Evolutionary conservation across 2,329 filamentous ascomycete genomes (phyloP).

Genomic region (Penicillium sp.): DNA sequence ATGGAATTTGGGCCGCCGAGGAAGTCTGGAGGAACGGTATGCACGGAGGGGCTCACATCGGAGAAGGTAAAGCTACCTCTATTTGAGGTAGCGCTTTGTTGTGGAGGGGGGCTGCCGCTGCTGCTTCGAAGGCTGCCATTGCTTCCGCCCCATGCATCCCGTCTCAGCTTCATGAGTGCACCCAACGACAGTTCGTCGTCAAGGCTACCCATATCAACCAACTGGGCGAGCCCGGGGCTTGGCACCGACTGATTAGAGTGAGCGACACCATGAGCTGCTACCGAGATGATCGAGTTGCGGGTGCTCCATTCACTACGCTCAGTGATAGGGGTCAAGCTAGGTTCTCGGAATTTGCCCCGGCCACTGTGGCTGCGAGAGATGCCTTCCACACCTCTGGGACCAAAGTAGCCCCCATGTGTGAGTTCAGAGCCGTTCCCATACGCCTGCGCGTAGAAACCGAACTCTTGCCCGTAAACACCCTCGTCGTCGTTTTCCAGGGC

Average conservation of each 20-base stretch:
- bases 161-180: constrained; percentile 73
- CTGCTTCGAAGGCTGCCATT: constrained; percentile 70
- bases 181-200: constrained; percentile 76
- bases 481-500: constrained; percentile 90
- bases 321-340: constrained; percentile 93
- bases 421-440: constrained; percentile 61
- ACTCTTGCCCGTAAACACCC: constrained; percentile 94
- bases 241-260: constrained; percentile 60
- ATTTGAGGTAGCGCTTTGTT: constrained; percentile 38
- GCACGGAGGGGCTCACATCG: constrained; percentile 37
- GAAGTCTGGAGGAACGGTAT: constrained; percentile 27
- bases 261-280: constrained; percentile 58
- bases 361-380: constrained; percentile 72
- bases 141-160: constrained; percentile 80
- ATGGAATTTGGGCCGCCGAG: constrained; percentile 20
- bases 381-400: constrained; percentile 69
- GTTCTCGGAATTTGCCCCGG: constrained; percentile 76
- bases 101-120: constrained; percentile 48
- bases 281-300: constrained; percentile 84
- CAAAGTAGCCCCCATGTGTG: constrained; percentile 87
- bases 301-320: constrained; percentile 96
- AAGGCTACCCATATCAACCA: constrained; percentile 65
- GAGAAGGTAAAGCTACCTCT: constrained; percentile 43
- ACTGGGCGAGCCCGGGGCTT: constrained; percentile 76
- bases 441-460: constrained; percentile 82